A percentile compares a stretch with the other conserved stretches of the same genome.
phyloP scores from a whole-genome alignment of 2,329 filamentous ascomycete species.

The Ophiostoma himal-ulmi region DNA sequence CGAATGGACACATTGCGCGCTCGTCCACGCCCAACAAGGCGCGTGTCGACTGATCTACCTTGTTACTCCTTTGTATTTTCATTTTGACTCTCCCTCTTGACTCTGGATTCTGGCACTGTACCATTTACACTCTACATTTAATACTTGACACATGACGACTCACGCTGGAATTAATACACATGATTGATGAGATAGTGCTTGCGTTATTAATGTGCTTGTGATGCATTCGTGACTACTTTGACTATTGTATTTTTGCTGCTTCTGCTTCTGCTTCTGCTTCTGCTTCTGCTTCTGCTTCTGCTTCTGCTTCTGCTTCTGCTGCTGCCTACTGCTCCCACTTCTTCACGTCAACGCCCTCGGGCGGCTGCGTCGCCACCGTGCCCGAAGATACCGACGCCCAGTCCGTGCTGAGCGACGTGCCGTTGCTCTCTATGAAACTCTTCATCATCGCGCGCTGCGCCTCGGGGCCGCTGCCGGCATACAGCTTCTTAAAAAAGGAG shows the following conservation, averaged over 20 bases:
- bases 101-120: too few relatives aligned
- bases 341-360: constrained; percentile 71
- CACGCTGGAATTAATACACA: not conserved
- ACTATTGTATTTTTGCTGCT: not conserved
- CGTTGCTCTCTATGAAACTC: constrained; percentile 89
- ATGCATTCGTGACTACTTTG: too few relatives aligned
- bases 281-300: constrained; percentile 52
- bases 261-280: not conserved
- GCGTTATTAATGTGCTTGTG: not conserved
- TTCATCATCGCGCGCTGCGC: constrained; percentile 95
- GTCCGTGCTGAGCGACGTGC: constrained; percentile 85
- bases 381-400: constrained; percentile 75
- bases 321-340: constrained; percentile 47
- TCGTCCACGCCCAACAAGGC: not conserved
- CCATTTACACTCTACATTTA: not conserved
- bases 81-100: too few relatives aligned
- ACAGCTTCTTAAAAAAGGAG: constrained; percentile 85
- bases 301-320: too few relatives aligned
- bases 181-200: not conserved
- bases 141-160: not conserved
- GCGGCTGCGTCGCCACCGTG: constrained; percentile 65
- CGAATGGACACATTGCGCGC: not conserved
- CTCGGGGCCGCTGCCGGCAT: constrained; percentile 68
- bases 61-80: not conserved
- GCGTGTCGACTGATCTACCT: not conserved